Base-by-base conservation (phyloP, 2,329 filamentous ascomycete genomes). In the Xylaria polymorpha region DNA sequence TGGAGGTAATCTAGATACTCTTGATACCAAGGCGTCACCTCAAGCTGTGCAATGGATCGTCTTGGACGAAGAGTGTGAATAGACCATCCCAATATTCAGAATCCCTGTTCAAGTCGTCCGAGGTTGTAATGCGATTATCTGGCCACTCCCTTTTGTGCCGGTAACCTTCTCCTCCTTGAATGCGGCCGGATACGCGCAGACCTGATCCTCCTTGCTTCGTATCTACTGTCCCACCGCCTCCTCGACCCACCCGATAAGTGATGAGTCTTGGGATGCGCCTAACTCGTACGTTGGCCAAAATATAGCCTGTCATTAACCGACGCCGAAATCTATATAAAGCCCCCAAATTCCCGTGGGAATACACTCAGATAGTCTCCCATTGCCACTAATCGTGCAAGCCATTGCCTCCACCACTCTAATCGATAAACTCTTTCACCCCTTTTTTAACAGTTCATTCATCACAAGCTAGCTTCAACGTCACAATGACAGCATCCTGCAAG, bases 401-500 rank as follows among this genome's bases (percentile, higher is more conserved):
- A 56, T 20, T 20, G 22, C 25, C 18, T 7, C 32, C 0, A 35
- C 15, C 15, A 46, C 9, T 39, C 18, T 10, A 1, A 53, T 14
- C 39, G 0, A 58, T 1, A 55, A 12, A 37, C 14, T 41, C 6
- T 48, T 12, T 14, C 35, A 22, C 9, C 5, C 3, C 15, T 39
- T 37, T 25, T 39, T 22, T 39, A 10, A 37, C 15, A 18, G 43
- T 1, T 1, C 37, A 44, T 29, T 1, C 9, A 32, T 57, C n/a
- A 15, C 14, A 53, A 20, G 57, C 15, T n/a, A 15, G 14, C 32
- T 67, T 61, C 43, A n/a, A 39, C 41, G 43, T 41, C 61, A 18
- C 50, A 32, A 73, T 73, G 70, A 53, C 65, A 20, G n/a, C 50
- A 46, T 65, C 66, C 3, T 69, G 63, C 70, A 66, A 63, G 14